Evolutionary conservation across 306 rosid species (phyloP).

Genomic region (Prunus armeniaca): DNA sequence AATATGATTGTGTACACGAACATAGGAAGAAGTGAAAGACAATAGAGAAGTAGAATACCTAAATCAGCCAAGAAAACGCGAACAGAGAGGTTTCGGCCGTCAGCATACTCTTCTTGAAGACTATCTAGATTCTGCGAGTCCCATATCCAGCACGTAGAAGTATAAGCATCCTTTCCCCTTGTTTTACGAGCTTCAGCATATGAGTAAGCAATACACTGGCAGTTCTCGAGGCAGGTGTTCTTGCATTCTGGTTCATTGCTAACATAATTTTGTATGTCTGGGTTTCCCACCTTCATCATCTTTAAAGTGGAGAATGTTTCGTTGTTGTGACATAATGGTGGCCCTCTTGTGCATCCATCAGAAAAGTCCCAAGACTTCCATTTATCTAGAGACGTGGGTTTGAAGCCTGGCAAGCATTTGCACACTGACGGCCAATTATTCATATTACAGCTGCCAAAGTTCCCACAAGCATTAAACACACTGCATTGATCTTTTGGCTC

Average conservation of each 20-base stretch:
- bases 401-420: slow-evolving; percentile 52
- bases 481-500: slow-evolving; percentile 22
- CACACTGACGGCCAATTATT: background rate
- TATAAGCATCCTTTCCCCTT: no score
- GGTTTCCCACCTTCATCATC: background rate
- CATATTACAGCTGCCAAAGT: slow-evolving; percentile 26
- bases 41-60: slow-evolving; percentile 24
- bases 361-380: background rate
- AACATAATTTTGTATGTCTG: rapidly evolving
- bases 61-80: slow-evolving; percentile 20
- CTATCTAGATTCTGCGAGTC: background rate
- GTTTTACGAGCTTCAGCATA: no score
- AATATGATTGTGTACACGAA: no score
- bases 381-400: background rate
- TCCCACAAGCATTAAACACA: slow-evolving; percentile 28
- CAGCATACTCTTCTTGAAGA: slow-evolving; percentile 19
- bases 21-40: no score
- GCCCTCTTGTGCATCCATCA: slow-evolving; percentile 25
- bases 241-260: slow-evolving; percentile 28
- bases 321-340: background rate
- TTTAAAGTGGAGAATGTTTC: slow-evolving; percentile 4
- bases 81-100: background rate
- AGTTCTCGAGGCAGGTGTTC: no score
- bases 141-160: slow-evolving; percentile 26
- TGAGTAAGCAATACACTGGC: no score